Conservation (phyloP, 176 grass and related monocot species). For the Poa pratensis region DNA sequence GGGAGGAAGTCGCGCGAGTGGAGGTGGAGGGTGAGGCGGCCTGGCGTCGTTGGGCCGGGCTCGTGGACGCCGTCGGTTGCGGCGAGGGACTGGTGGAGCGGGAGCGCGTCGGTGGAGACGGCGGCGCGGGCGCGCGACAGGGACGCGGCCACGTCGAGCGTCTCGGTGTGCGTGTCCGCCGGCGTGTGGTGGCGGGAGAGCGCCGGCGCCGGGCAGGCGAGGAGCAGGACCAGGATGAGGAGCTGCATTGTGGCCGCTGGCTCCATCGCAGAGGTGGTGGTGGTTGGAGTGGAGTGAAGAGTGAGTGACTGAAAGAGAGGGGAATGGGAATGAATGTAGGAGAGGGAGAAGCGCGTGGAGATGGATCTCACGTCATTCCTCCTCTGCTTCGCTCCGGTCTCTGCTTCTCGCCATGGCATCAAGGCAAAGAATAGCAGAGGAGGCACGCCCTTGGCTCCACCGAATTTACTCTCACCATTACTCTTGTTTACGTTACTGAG, state of each 20-base stretch:
- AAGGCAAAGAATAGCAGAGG: neutral
- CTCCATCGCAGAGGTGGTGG: neutral
- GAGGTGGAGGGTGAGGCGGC: slow-evolving; percentile 44
- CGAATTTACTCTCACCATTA: neutral
- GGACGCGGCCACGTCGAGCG: slow-evolving; percentile 58
- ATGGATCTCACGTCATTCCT: no score
- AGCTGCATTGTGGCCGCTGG: slow-evolving; percentile 39
- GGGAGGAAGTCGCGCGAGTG: slow-evolving; percentile 81
- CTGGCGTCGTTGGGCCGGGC: neutral
- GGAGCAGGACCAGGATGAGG: slow-evolving; percentile 28
- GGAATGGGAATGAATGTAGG: slow-evolving; percentile 8
- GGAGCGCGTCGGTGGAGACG: slow-evolving; percentile 45
- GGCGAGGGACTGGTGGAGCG: slow-evolving; percentile 49
- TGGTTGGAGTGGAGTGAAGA: slow-evolving; percentile 13
- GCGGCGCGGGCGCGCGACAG: slow-evolving; percentile 64
- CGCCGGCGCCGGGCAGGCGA: slow-evolving; percentile 2
- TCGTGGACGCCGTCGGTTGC: neutral
- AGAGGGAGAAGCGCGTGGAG: no score
- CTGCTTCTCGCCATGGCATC: neutral
- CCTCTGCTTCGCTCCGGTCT: neutral
- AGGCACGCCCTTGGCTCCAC: neutral
- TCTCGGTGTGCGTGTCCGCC: slow-evolving; percentile 29
- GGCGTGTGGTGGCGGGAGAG: slow-evolving; percentile 30
- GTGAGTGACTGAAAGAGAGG: neutral
- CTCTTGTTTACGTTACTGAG: no score